Evolutionary conservation across 345 rosid species (phyloP).

Genomic region (Gossypium rotundifolium): DNA sequence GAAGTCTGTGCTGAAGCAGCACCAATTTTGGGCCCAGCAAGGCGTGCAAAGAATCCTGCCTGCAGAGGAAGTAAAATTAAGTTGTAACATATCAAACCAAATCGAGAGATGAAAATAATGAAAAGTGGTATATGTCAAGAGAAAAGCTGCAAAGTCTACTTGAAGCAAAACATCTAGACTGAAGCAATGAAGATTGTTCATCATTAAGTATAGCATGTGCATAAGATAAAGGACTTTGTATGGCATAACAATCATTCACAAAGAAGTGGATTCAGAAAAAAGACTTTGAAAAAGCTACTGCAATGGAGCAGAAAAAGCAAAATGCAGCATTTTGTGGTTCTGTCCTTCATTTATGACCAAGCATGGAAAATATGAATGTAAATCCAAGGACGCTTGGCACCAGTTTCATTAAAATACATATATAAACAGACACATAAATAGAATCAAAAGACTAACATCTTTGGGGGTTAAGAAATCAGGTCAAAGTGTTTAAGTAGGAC

Average conservation of each 20-base stretch:
- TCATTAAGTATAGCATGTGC: neutral
- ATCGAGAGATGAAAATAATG: neutral
- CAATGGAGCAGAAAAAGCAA: neutral
- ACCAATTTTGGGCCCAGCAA: conserved; percentile 64
- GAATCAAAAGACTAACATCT: neutral
- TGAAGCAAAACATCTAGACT: neutral
- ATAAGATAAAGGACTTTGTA: neutral
- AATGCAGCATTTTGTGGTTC: neutral
- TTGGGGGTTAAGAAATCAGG: neutral
- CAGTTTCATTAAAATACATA: neutral
- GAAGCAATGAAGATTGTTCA: neutral
- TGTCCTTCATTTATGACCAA: neutral
- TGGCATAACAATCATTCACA: neutral
- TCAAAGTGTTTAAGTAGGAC: neutral
- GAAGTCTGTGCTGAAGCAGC: conserved; percentile 67
- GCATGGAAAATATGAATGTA: neutral
- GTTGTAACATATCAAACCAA: neutral
- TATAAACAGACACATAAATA: neutral
- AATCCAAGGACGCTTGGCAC: neutral
- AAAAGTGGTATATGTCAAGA: neutral
- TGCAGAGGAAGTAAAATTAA: conserved; percentile 23
- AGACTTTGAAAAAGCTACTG: neutral
- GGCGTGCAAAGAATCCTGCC: conserved; percentile 69
- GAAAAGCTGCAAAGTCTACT: neutral
- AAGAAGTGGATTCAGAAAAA: neutral